Evolutionary conservation across 441 rosid species (phyloP).

Genomic region (Macaranga tanarius): DNA sequence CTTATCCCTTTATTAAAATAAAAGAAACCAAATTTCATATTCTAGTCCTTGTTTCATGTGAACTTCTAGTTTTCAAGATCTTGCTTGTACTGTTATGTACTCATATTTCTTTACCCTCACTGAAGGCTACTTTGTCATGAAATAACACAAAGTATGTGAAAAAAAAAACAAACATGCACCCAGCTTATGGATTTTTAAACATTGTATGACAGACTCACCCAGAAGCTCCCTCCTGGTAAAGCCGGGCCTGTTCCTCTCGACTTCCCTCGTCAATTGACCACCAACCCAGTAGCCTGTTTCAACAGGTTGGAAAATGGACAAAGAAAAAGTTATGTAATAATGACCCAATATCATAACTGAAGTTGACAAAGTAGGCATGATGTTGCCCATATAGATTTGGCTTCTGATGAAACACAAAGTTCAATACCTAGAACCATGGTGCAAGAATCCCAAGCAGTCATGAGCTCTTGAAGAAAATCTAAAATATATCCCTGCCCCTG

Average conservation of each 20-base stretch:
- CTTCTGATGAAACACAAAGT: slow-evolving; percentile 16
- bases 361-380: neutral
- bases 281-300: slow-evolving; percentile 86
- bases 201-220: slow-evolving; percentile 49
- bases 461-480: slow-evolving; percentile 66
- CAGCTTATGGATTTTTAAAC: slow-evolving; percentile 10
- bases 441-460: slow-evolving; percentile 84
- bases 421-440: slow-evolving; percentile 93
- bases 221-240: slow-evolving; percentile 64
- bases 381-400: slow-evolving; percentile 3
- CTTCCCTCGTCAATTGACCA: slow-evolving; percentile 99
- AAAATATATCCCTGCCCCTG: slow-evolving; percentile 67
- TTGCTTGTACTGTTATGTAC: slow-evolving; percentile 4
- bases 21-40: neutral
- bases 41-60: neutral
- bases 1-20: neutral
- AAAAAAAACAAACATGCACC: slow-evolving; percentile 1
- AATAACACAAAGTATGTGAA: neutral
- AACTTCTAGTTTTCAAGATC: slow-evolving; percentile 17
- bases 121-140: neutral
- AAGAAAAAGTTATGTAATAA: slow-evolving; percentile 8
- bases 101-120: neutral
- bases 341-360: slow-evolving; percentile 9
- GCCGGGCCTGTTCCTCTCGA: slow-evolving; percentile 84
- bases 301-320: slow-evolving; percentile 21